phyloP scores from a whole-genome alignment of 495 filamentous ascomycete genomes.

The Lophium mytilinum region DNA sequence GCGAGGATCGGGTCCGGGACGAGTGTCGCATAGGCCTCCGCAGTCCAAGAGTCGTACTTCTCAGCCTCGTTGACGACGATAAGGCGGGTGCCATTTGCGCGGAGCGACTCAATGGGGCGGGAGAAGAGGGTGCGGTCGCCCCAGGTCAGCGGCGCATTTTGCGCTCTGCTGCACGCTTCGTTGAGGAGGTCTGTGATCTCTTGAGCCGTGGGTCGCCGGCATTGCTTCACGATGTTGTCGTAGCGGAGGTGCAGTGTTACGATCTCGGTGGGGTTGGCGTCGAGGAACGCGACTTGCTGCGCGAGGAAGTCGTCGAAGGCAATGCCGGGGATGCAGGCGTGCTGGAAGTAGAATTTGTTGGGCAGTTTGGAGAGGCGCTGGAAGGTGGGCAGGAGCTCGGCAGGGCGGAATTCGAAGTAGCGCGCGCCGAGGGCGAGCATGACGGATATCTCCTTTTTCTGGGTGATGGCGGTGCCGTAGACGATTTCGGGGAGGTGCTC shows the following conservation, averaged over 20 bases:
- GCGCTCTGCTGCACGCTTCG: constrained; percentile 22
- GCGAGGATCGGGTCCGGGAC: constrained; percentile 38
- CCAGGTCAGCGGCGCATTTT: not conserved
- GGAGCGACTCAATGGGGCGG: constrained; percentile 34
- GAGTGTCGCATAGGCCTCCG: constrained; percentile 41
- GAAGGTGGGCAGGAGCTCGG: constrained; percentile 36
- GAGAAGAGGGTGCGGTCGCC: constrained; percentile 2
- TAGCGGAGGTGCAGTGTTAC: constrained; percentile 43
- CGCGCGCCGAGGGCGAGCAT: constrained; percentile 42
- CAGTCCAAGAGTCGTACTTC: constrained; percentile 42
- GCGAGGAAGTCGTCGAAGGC: constrained; percentile 40
- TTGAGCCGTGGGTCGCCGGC: constrained; percentile 34
- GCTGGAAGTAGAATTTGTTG: constrained; percentile 43
- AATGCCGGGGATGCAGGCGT: constrained; percentile 45
- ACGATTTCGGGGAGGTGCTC: constrained; percentile 41
- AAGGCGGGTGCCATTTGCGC: constrained; percentile 36
- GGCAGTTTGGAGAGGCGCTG: constrained; percentile 30
- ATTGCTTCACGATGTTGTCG: constrained; percentile 41
- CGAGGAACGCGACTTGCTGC: constrained; percentile 37
- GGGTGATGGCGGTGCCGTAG: constrained; percentile 41
- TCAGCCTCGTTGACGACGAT: constrained; percentile 39
- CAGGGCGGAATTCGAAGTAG: constrained; percentile 48
- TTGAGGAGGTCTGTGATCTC: constrained; percentile 37
- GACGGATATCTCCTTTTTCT: constrained; percentile 39
- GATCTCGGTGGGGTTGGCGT: constrained; percentile 40